phyloP scores from a whole-genome alignment of 495 filamentous ascomycete species.

The Neurospora tetrasperma region DNA sequence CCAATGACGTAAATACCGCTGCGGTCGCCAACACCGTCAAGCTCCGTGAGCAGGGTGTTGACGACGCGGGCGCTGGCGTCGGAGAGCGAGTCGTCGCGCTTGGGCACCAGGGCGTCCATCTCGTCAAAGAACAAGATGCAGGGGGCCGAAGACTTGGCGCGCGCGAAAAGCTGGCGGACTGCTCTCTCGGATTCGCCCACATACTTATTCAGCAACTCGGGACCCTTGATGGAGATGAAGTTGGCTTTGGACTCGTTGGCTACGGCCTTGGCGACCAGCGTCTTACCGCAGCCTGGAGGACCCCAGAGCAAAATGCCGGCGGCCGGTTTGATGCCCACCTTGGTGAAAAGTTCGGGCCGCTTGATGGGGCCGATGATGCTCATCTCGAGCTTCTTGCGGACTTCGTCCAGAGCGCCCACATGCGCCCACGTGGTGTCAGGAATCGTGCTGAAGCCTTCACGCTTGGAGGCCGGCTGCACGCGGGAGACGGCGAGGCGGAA shows the following conservation, averaged over 20 bases:
- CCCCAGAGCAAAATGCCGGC: slow-evolving; percentile 94
- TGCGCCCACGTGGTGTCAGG: slow-evolving; percentile 95
- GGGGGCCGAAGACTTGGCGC: slow-evolving; percentile 75
- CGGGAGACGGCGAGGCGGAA: slow-evolving; percentile 70
- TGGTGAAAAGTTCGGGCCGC: slow-evolving; percentile 65
- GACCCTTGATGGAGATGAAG: slow-evolving; percentile 96
- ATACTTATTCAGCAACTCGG: slow-evolving; percentile 89
- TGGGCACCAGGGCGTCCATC: slow-evolving; percentile 82
- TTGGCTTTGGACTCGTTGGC: slow-evolving; percentile 93
- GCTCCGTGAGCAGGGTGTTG: slow-evolving; percentile 92
- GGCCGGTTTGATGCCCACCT: slow-evolving; percentile 77
- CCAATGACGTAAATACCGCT: slow-evolving; percentile 89
- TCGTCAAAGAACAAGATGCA: slow-evolving; percentile 99
- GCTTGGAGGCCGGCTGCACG: slow-evolving; percentile 86
- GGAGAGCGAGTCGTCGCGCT: slow-evolving; percentile 67
- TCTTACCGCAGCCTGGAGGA: slow-evolving; percentile 94
- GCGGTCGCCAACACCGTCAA: slow-evolving; percentile 76
- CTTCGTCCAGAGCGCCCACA: slow-evolving; percentile 72
- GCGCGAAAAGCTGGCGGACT: slow-evolving; percentile 83
- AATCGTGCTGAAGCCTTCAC: slow-evolving; percentile 93
- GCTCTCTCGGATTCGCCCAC: slow-evolving; percentile 92
- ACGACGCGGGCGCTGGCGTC: slow-evolving; percentile 84
- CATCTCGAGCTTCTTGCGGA: slow-evolving; percentile 73
- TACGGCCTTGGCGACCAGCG: slow-evolving; percentile 88
- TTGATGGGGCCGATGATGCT: slow-evolving; percentile 92